phyloP scores from a whole-genome alignment of 805 yeast genomes.

The Lachancea lanzarotensis region DNA sequence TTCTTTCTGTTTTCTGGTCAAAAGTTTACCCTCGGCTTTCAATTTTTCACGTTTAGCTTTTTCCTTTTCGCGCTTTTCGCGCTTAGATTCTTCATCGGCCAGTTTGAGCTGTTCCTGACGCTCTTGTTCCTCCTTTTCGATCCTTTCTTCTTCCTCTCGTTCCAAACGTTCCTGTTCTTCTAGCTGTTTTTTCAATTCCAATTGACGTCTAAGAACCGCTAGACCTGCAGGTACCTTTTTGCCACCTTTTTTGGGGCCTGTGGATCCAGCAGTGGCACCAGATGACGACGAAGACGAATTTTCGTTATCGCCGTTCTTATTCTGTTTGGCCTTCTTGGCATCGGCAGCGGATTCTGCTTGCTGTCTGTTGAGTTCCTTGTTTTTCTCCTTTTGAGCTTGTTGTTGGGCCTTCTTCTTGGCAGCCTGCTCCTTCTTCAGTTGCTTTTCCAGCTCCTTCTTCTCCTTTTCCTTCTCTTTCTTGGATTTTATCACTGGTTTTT shows the following conservation, averaged over 20 bases:
- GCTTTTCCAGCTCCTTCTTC: slow-evolving; percentile 88
- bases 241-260: slow-evolving; percentile 43
- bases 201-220: slow-evolving; percentile 84
- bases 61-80: slow-evolving; percentile 79
- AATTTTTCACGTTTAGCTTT: slow-evolving; percentile 81
- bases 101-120: slow-evolving; percentile 39
- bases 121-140: slow-evolving; percentile 45
- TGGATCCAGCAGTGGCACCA: slow-evolving; percentile 30
- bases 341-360: slow-evolving; percentile 32
- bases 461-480: slow-evolving; percentile 94
- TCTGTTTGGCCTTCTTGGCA: slow-evolving; percentile 31
- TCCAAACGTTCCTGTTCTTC: slow-evolving; percentile 76
- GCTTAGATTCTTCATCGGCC: slow-evolving; percentile 51
- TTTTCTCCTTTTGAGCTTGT: slow-evolving; percentile 53
- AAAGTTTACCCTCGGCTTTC: slow-evolving; percentile 90
- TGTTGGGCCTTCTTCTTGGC: slow-evolving; percentile 73
- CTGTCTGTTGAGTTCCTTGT: slow-evolving; percentile 42
- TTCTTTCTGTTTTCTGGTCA: slow-evolving; percentile 93
- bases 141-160: slow-evolving; percentile 67
- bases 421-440: slow-evolving; percentile 83
- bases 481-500: slow-evolving; percentile 70
- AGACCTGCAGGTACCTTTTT: slow-evolving; percentile 87
- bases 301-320: slow-evolving; percentile 12
- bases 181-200: slow-evolving; percentile 78
- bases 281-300: slow-evolving; percentile 21